These are phyloP conservation scores for Ascochyta clinopodiicola DNA, from an alignment of 2,329 filamentous ascomycete genomes.

Conservation along the genomic window DNA sequence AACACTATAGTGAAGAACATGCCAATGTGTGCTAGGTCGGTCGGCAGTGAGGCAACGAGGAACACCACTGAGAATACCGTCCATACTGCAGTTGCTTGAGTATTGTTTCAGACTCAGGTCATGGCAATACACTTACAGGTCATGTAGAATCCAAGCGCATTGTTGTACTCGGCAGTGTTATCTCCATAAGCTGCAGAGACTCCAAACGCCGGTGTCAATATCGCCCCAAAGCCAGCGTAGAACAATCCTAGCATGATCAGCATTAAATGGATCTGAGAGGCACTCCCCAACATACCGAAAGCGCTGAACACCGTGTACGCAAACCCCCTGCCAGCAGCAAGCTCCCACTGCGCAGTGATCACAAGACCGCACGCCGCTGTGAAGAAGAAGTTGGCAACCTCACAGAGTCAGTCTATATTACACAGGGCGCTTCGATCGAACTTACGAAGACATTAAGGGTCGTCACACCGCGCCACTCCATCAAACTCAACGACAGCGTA, in stretches of 20 bases:
- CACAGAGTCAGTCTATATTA: not conserved
- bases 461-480: conserved; percentile 62
- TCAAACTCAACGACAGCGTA: conserved; percentile 60
- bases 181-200: conserved; percentile 54
- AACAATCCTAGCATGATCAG: conserved; percentile 50
- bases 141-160: conserved; percentile 59
- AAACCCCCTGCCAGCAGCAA: conserved; percentile 60
- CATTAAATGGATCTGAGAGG: not conserved
- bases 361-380: conserved; percentile 59
- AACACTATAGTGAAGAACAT: conserved; percentile 59
- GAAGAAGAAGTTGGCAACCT: conserved; percentile 62
- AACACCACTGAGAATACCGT: conserved; percentile 57
- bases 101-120: not conserved
- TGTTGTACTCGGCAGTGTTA: conserved; percentile 54
- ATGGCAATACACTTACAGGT: conserved; percentile 43
- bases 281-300: conserved; percentile 51
- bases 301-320: conserved; percentile 62
- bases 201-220: conserved; percentile 57
- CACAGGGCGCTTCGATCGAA: too few relatives aligned
- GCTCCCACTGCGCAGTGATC: conserved; percentile 63
- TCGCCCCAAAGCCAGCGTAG: conserved; percentile 58
- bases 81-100: conserved; percentile 49
- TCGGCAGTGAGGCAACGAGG: conserved; percentile 53
- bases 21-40: conserved; percentile 56
- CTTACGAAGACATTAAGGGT: conserved; percentile 57